Evolutionary conservation across 2,329 filamentous ascomycete genomes (phyloP).

Genomic region (Phyllosticta paracitricarpa): DNA sequence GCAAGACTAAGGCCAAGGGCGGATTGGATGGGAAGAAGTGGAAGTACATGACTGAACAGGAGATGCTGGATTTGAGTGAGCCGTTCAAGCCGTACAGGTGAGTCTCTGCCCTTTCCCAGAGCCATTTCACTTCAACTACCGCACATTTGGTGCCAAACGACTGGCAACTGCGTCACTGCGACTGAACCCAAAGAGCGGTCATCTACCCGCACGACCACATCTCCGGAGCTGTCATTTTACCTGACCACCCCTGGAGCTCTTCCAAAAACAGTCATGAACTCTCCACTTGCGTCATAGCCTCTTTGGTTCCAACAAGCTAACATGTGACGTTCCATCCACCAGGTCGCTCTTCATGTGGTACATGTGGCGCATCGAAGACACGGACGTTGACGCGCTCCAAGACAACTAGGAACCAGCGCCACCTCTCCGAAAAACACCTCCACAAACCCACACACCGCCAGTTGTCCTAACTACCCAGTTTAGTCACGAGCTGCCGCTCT

Average conservation of each 20-base stretch:
- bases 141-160: no score
- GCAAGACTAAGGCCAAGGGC: conserved; percentile 47
- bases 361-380: conserved; percentile 83
- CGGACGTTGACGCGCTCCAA: conserved; percentile 51
- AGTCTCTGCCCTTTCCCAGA: conserved; percentile 15
- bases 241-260: no score
- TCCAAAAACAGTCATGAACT: no score
- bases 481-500: no score
- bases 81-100: conserved; percentile 73
- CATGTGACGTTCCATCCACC: background rate
- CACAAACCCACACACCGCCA: background rate
- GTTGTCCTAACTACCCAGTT: background rate
- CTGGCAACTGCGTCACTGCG: no score
- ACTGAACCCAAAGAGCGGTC: no score
- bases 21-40: conserved; percentile 79
- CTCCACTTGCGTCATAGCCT: background rate
- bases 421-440: background rate
- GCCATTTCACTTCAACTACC: no score
- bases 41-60: conserved; percentile 94
- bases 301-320: background rate
- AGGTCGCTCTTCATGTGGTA: conserved; percentile 97
- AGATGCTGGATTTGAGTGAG: conserved; percentile 76
- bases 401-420: background rate
- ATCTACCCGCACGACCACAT: no score
- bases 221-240: background rate